Conservation (phyloP, 1,139 yeast genomes). For the Kodamaea suecica region DNA sequence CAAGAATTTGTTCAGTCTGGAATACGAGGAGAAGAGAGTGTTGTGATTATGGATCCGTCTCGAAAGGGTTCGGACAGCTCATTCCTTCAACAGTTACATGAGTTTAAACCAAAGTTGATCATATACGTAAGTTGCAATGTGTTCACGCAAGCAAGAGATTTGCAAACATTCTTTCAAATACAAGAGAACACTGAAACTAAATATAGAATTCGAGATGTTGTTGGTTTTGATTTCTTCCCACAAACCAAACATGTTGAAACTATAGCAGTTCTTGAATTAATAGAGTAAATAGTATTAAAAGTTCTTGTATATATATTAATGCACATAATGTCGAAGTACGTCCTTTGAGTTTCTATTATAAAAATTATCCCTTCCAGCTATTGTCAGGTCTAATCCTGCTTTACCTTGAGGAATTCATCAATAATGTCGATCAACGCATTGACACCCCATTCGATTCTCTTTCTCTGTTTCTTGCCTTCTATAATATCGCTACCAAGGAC, state of each 20-base stretch:
- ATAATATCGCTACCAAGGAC: conserved; percentile 51
- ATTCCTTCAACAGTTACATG: conserved; percentile 35
- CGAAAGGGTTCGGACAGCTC: conserved; percentile 38
- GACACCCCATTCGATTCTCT: conserved; percentile 71
- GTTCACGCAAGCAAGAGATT: conserved; percentile 46
- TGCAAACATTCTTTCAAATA: conserved; percentile 26
- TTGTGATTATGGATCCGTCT: conserved; percentile 47
- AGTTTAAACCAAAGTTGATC: conserved; percentile 37
- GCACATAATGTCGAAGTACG: not conserved
- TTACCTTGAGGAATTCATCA: conserved; percentile 40
- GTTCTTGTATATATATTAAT: no score
- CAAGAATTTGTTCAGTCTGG: conserved; percentile 23
- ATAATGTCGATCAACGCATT: conserved; percentile 52
- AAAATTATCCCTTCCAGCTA: not conserved
- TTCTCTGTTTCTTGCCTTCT: conserved; percentile 56
- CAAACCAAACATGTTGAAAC: conserved; percentile 49
- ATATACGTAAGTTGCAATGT: conserved; percentile 47
- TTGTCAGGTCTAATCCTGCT: conserved; percentile 5
- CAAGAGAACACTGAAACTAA: conserved; percentile 16
- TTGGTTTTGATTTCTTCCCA: conserved; percentile 48
- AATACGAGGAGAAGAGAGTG: conserved; percentile 31
- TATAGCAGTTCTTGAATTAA: conserved; percentile 34
- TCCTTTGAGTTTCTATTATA: no score
- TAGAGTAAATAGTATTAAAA: not conserved
- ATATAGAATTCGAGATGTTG: conserved; percentile 31